phyloP scores from a whole-genome alignment of 2,329 filamentous ascomycete species.

The Pseudogymnoascus sp. region DNA sequence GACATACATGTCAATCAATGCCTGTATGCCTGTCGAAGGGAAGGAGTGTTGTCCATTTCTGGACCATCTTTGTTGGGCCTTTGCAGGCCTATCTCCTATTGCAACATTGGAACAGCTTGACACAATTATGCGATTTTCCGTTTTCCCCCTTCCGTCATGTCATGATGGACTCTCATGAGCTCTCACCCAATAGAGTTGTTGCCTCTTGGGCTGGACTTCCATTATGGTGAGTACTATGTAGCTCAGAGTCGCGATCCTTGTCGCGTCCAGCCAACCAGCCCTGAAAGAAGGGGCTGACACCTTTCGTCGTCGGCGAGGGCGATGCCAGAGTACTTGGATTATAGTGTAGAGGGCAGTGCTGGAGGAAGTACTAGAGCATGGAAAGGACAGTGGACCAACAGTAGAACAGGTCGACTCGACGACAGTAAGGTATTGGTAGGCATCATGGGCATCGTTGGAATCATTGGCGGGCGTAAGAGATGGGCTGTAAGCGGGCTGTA shows the following conservation, averaged over 20 bases:
- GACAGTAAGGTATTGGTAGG: background rate
- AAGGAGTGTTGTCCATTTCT: background rate
- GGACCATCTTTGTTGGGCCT: background rate
- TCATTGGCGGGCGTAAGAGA: background rate
- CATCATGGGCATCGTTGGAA: no score
- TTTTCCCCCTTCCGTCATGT: background rate
- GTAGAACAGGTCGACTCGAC: background rate
- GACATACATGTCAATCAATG: constrained; percentile 8
- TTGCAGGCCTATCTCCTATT: background rate
- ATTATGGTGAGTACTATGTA: background rate
- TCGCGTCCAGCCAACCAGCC: background rate
- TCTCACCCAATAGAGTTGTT: constrained; percentile 2
- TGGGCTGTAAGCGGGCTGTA: background rate
- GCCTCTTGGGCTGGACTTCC: background rate
- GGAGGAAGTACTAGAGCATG: background rate
- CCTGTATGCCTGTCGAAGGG: background rate
- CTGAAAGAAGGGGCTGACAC: background rate
- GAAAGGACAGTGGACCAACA: background rate
- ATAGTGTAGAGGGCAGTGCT: background rate
- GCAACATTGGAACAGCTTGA: constrained; percentile 7
- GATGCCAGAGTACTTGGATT: background rate
- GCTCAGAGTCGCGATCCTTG: background rate
- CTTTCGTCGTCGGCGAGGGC: background rate
- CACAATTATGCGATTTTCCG: constrained; percentile 1
- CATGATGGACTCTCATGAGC: background rate